These are phyloP conservation scores for Kwoniella bestiolae DNA, from an alignment of 768 basidiomycete species.

Conservation along the genomic window DNA sequence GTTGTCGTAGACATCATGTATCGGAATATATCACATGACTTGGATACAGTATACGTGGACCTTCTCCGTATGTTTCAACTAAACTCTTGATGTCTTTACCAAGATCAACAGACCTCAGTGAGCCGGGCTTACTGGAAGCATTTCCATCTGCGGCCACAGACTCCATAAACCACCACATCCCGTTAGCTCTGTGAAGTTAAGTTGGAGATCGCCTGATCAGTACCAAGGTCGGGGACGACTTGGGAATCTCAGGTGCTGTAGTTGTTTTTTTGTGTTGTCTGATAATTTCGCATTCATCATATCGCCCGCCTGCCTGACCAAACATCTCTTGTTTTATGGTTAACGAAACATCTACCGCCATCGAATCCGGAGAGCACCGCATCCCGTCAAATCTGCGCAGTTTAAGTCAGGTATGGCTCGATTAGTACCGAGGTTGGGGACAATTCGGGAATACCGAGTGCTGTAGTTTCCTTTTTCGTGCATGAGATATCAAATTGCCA, in stretches of 20 bases:
- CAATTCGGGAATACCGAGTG: not conserved
- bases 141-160: not conserved
- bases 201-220: not conserved
- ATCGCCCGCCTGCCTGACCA: too few species aligned
- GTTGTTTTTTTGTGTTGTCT: not conserved
- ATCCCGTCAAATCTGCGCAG: not conserved
- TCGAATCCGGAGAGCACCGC: not conserved
- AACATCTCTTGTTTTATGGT: not conserved
- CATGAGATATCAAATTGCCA: not conserved
- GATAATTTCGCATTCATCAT: too few species aligned
- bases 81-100: not conserved
- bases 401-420: not conserved
- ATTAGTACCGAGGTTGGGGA: not conserved
- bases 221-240: not conserved
- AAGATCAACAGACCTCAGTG: too few species aligned
- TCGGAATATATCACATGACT: not conserved
- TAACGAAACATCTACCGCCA: not conserved
- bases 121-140: too few species aligned
- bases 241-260: not conserved
- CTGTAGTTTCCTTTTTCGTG: not conserved
- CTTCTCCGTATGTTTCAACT: not conserved
- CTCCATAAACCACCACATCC: not conserved
- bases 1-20: not conserved
- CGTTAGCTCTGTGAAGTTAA: not conserved
- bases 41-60: not conserved